Percentiles rank a stretch among this genome's conserved stretches.
Evolutionary conservation across 768 basidiomycete species (phyloP).

Genomic region (Xerocomus brunneocitrinus): DNA sequence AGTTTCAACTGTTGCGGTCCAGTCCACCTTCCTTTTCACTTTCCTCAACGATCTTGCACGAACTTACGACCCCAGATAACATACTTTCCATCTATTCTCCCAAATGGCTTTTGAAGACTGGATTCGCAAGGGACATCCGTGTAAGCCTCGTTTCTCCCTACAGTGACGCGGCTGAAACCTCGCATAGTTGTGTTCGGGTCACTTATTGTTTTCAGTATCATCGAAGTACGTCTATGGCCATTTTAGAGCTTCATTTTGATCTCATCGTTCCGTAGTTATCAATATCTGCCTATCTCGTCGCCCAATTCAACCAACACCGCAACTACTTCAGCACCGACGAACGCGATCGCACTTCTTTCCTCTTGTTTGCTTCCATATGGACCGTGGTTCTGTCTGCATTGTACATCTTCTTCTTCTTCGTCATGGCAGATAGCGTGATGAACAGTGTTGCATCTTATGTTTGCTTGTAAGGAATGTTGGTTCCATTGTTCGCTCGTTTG

Average conservation of each 20-base stretch:
- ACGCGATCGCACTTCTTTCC: slow-evolving; percentile 61
- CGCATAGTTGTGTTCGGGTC: slow-evolving; percentile 51
- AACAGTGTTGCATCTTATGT: slow-evolving; percentile 63
- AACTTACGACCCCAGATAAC: slow-evolving; percentile 21
- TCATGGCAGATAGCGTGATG: slow-evolving; percentile 43
- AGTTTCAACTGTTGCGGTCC: slow-evolving; percentile 21
- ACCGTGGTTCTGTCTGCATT: slow-evolving; percentile 52
- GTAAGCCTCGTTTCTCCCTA: slow-evolving; percentile 32
- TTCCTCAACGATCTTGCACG: slow-evolving; percentile 22
- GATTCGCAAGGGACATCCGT: slow-evolving; percentile 51
- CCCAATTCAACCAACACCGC: slow-evolving; percentile 53
- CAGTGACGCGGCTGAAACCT: neutral
- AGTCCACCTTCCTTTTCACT: slow-evolving; percentile 2
- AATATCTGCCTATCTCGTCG: slow-evolving; percentile 68
- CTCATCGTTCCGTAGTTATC: slow-evolving; percentile 42
- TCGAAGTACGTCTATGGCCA: slow-evolving; percentile 45
- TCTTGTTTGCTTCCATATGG: slow-evolving; percentile 71
- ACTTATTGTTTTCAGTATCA: slow-evolving; percentile 53
- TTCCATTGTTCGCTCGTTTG: neutral
- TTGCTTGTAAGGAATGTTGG: slow-evolving; percentile 46
- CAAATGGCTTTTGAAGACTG: slow-evolving; percentile 37
- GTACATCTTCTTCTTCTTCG: slow-evolving; percentile 53
- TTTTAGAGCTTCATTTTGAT: neutral
- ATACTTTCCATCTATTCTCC: slow-evolving; percentile 9
- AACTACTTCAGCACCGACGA: slow-evolving; percentile 46